Evolutionary conservation across 345 rosid species (phyloP).

Genomic region (Eucalyptus regnans): DNA sequence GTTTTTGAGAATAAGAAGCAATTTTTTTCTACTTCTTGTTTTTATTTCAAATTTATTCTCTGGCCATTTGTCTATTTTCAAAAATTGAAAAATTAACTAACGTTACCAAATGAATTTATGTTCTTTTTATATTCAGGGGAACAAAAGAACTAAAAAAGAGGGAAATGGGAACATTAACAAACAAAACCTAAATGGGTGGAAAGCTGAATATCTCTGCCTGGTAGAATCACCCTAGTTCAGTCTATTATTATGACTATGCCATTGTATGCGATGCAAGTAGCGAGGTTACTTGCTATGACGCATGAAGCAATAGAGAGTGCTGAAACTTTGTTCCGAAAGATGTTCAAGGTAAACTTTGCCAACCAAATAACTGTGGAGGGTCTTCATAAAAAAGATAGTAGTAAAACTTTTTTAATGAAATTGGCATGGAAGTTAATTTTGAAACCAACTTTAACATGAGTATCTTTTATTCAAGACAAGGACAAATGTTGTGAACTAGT

Average conservation of each 20-base stretch:
- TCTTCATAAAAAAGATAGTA: not conserved
- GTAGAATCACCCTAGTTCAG: not conserved
- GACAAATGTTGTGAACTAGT: not conserved
- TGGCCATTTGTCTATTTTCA: too few relatives aligned
- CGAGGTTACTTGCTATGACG: not conserved
- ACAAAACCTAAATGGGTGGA: not conserved
- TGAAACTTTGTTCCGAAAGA: not conserved
- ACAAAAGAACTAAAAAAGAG: too few relatives aligned
- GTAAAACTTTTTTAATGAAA: not conserved
- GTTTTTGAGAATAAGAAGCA: rapidly evolving
- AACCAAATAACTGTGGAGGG: not conserved
- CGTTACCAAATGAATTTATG: too few relatives aligned
- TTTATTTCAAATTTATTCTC: too few relatives aligned
- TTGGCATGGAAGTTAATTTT: not conserved
- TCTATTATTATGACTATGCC: not conserved
- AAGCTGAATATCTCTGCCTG: not conserved
- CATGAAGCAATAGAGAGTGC: not conserved
- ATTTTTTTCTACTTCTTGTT: too few relatives aligned
- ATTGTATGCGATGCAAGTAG: not conserved
- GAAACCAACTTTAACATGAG: not conserved
- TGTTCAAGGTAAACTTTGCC: not conserved
- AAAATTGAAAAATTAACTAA: too few relatives aligned
- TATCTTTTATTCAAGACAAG: not conserved
- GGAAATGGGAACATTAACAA: too few relatives aligned
- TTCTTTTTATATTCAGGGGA: too few relatives aligned